Evolutionary conservation across 2,329 filamentous ascomycete species (phyloP).

Genomic region (Neurospora sp.): DNA sequence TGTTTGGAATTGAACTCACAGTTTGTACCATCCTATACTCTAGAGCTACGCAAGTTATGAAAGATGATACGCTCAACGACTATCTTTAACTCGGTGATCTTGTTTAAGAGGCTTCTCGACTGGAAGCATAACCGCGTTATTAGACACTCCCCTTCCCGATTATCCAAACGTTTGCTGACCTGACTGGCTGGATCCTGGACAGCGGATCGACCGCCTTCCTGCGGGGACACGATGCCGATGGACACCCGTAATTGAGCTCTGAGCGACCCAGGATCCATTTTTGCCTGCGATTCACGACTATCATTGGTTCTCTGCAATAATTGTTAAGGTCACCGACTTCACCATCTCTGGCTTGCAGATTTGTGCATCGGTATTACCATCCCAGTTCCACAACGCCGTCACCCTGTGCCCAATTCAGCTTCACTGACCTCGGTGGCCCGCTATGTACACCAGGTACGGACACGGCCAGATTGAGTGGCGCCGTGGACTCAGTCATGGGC

Average conservation of each 20-base stretch:
- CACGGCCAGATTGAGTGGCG: background rate
- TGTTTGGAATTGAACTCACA: background rate
- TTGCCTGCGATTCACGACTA: background rate
- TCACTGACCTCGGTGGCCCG: background rate
- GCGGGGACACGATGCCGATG: background rate
- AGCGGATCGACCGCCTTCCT: background rate
- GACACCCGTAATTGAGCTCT: background rate
- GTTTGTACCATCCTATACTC: background rate
- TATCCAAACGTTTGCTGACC: background rate
- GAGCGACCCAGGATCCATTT: background rate
- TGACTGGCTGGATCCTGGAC: background rate
- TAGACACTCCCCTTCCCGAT: background rate
- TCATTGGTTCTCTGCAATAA: background rate
- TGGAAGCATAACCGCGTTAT: background rate
- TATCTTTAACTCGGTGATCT: background rate
- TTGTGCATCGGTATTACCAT: background rate
- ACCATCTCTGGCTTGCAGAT: background rate
- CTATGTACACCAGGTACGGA: background rate
- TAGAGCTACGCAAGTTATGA: too few species aligned
- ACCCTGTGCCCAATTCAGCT: background rate
- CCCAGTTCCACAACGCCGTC: background rate
- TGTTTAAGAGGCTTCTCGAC: background rate
- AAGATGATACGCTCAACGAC: too few species aligned
- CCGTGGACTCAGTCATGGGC: background rate
- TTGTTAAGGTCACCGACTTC: background rate